A percentile compares a stretch with the other conserved stretches of the same genome.
phyloP scores from a whole-genome alignment of 441 rosid species.

The Aleurites moluccanus region DNA sequence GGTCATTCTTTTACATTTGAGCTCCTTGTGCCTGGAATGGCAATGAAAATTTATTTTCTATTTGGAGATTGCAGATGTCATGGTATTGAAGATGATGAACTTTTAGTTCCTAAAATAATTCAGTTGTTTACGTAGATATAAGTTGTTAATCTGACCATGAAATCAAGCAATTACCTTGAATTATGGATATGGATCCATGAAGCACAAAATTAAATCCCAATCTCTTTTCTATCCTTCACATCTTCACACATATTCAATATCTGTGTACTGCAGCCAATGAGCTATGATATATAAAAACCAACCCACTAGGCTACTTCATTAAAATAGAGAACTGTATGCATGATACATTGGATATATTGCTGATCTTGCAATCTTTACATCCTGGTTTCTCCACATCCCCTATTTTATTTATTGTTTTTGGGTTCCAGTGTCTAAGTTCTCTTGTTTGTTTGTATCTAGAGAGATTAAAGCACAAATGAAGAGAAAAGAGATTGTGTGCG shows the following conservation, averaged over 20 bases:
- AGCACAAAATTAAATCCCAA: neutral
- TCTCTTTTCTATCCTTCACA: too few species aligned
- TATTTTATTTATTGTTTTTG: neutral
- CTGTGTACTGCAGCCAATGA: too few species aligned
- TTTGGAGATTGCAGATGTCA: neutral
- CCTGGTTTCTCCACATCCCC: neutral
- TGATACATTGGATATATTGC: neutral
- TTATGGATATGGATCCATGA: neutral
- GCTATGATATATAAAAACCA: neutral
- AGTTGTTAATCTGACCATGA: neutral
- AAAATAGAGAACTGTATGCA: neutral
- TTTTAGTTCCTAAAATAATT: neutral
- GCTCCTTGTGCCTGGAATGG: conserved; percentile 15
- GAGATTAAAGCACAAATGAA: too few species aligned
- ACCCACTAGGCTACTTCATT: neutral
- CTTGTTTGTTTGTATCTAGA: neutral
- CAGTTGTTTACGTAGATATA: neutral
- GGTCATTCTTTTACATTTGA: conserved; percentile 19
- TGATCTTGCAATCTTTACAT: neutral
- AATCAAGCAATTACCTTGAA: too few species aligned
- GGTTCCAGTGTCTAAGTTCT: neutral
- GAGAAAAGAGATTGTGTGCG: too few species aligned
- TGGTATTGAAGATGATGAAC: neutral
- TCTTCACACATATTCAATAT: neutral
- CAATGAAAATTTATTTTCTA: neutral